Percentiles rank a stretch among this genome's conserved stretches.
Evolutionary conservation across 164 flowering plant species (phyloP).

Genomic region (Berberis thunbergii): DNA sequence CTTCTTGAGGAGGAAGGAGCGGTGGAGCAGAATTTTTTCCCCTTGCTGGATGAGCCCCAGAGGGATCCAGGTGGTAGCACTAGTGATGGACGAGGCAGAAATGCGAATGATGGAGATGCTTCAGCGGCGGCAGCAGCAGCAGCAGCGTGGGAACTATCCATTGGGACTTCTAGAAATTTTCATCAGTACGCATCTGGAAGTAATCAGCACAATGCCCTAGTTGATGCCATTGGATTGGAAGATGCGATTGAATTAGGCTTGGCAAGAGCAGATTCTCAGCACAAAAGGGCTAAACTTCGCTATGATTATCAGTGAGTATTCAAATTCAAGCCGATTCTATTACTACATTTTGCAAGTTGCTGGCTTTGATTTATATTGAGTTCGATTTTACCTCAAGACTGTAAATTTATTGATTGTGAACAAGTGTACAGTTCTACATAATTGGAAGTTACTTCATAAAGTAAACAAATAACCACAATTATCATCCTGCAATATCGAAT

Average conservation of each 20-base stretch:
- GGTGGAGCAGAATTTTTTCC: too few species aligned
- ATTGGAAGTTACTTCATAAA: too few species aligned
- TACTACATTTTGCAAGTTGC: neutral
- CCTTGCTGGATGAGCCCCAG: too few species aligned
- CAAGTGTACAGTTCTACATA: too few species aligned
- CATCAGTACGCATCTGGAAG: constrained; percentile 13
- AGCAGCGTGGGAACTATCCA: constrained; percentile 6
- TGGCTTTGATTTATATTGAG: neutral
- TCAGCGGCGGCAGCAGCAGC: too few species aligned
- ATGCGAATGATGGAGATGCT: too few species aligned
- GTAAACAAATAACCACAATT: too few species aligned
- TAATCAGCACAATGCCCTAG: constrained; percentile 2
- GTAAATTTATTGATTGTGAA: too few species aligned
- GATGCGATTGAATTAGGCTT: constrained; percentile 15
- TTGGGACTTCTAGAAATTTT: constrained; percentile 15
- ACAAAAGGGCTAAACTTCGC: constrained; percentile 63
- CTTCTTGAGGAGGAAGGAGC: too few species aligned
- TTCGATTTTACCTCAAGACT: neutral
- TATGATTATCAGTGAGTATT: constrained; percentile 40
- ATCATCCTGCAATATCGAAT: too few species aligned
- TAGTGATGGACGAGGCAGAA: too few species aligned
- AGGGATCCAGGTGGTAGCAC: too few species aligned
- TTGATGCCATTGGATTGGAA: constrained; percentile 9
- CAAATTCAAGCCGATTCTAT: neutral
- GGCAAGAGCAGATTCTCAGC: constrained; percentile 23